Percentiles rank a stretch among this genome's conserved stretches.
phyloP scores from a whole-genome alignment of 345 rosid species.

The Citrus mangshanensis region DNA sequence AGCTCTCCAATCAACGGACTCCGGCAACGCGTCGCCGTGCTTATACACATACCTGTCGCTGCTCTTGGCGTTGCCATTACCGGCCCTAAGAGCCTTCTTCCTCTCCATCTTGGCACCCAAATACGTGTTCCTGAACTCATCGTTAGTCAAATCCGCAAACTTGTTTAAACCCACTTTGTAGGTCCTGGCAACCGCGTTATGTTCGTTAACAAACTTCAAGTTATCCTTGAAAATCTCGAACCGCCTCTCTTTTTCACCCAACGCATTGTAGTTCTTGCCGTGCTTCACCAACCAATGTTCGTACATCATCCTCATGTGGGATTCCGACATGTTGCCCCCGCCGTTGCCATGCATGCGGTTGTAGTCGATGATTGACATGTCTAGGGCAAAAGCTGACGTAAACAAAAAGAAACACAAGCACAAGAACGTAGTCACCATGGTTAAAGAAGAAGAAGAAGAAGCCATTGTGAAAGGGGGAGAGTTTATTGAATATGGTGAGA shows the following conservation, averaged over 20 bases:
- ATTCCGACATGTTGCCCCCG: slow-evolving; percentile 21
- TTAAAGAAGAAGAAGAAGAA: too few relatives aligned
- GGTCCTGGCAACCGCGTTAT: slow-evolving; percentile 36
- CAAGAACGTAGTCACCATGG: background rate
- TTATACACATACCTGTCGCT: slow-evolving; percentile 26
- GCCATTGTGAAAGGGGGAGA: background rate
- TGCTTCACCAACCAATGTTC: slow-evolving; percentile 58
- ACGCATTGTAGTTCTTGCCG: slow-evolving; percentile 47
- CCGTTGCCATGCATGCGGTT: slow-evolving; percentile 21
- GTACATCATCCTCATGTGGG: slow-evolving; percentile 31
- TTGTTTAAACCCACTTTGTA: slow-evolving; percentile 54
- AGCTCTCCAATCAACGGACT: slow-evolving; percentile 45
- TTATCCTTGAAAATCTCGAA: slow-evolving; percentile 62
- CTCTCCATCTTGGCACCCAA: slow-evolving; percentile 40
- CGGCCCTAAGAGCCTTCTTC: background rate
- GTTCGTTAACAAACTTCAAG: slow-evolving; percentile 44
- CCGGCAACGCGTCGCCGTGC: slow-evolving; percentile 33
- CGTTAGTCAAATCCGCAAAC: slow-evolving; percentile 66
- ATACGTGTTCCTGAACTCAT: slow-evolving; percentile 40
- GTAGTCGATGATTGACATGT: slow-evolving; percentile 56
- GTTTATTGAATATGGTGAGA: background rate
- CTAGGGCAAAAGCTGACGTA: slow-evolving; percentile 27
- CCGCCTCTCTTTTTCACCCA: slow-evolving; percentile 56
- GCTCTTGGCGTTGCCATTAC: background rate
- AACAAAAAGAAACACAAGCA: background rate